Base-by-base conservation (phyloP, 495 filamentous ascomycete genomes). In the Acidiella bohemica region DNA sequence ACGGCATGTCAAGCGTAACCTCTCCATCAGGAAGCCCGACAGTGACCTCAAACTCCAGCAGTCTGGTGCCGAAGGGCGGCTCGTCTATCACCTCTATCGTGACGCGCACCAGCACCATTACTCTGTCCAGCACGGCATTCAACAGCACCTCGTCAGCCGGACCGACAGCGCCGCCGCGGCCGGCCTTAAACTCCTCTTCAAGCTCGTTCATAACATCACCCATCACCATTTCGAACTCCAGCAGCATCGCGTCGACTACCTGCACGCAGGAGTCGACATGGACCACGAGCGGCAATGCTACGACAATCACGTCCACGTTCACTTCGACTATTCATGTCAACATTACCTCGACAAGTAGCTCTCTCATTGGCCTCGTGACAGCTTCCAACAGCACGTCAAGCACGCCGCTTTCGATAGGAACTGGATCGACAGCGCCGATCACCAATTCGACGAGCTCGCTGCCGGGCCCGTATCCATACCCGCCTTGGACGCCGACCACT, bases 121-220 rank as follows among this genome's bases (percentile, higher is more conserved):
- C n/a, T n/a, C 14, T 19, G 14, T 22, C 34, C 3, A 14, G 23
- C 13, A 37, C 18, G 3, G 13, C 32, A 34, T 17, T 10, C 12
- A 34, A 34, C 32, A 34, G 32, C 13, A 34, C 32, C 16, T 34
- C 32, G 13, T 34, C 32, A 5, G 32, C 3, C 4, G 14, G 13
- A 34, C 13, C 32, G 32, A 21, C 32, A 17, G 13, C 18, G 12
- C 18, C 32, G 5, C 13, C 32, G 4, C 11, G 17, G 13, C 20
- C 32, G 32, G 17, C 32, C 14, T 12, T 17, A n/a, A n/a, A n/a
- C n/a, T n/a, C n/a, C n/a, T n/a, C n/a, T n/a, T n/a, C 32, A 5
- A 34, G 32, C 32, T 34, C 32, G 32, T 34, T 7, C 32, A 13
- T 18, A 12, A 34, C 32, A 17, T 34, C 32, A 3, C 32, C 32